phyloP scores from a whole-genome alignment of 495 filamentous ascomycete genomes.

The Hypomontagnella monticulosa region DNA sequence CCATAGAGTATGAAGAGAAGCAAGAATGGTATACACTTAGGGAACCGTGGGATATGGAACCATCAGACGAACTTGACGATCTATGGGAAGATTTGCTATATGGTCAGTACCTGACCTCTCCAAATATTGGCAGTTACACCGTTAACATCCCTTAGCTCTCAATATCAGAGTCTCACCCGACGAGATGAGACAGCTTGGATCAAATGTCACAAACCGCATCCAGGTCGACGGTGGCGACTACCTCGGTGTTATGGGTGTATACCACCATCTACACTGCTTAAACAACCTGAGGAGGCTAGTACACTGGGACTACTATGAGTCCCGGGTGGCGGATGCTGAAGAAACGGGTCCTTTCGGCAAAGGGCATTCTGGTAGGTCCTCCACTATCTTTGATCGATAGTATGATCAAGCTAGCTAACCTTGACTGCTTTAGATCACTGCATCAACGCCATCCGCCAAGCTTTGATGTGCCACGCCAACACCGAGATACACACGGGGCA shows the following conservation, averaged over 20 bases:
- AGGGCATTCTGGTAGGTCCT: constrained; percentile 30
- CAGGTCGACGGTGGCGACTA: constrained; percentile 45
- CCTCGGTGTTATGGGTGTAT: constrained; percentile 45
- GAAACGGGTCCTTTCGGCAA: neutral
- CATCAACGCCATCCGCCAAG: constrained; percentile 48
- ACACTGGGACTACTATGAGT: constrained; percentile 43
- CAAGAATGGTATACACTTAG: constrained; percentile 32
- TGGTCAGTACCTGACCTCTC: constrained; percentile 10
- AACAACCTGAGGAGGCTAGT: constrained; percentile 39
- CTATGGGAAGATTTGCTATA: constrained; percentile 46
- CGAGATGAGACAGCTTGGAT: constrained; percentile 34
- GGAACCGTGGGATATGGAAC: constrained; percentile 40
- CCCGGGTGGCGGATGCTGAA: constrained; percentile 1
- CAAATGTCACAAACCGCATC: constrained; percentile 40
- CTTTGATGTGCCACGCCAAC: constrained; percentile 50
- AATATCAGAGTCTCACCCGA: constrained; percentile 43
- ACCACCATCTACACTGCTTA: constrained; percentile 49
- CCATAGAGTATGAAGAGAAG: constrained; percentile 33
- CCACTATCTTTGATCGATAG: neutral
- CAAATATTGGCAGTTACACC: neutral
- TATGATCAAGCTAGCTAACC: neutral
- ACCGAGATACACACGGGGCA: constrained; percentile 35
- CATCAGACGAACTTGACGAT: constrained; percentile 39
- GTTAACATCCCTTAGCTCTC: constrained; percentile 22
- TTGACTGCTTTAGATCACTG: constrained; percentile 46